phyloP scores from a whole-genome alignment of 305 asterid species.

The Fraxinus sp. region DNA sequence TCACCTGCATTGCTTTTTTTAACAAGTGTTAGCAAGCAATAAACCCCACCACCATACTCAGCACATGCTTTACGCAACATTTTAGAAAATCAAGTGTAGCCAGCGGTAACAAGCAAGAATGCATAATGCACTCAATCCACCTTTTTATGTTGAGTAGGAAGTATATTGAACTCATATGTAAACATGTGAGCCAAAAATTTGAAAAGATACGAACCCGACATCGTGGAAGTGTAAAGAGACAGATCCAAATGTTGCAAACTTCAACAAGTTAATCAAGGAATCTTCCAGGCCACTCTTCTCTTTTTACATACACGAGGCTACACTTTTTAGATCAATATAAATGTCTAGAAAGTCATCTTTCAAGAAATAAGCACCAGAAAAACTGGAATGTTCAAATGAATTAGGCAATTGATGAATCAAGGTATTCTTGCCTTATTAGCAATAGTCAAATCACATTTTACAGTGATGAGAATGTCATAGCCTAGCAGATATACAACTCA shows the following conservation, averaged over 20 bases:
- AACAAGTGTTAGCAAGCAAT: background rate
- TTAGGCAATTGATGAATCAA: background rate
- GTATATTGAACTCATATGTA: background rate
- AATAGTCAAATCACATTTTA: background rate
- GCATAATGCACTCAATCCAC: background rate
- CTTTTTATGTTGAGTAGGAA: background rate
- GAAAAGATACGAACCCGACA: background rate
- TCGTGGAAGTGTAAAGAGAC: background rate
- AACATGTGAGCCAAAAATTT: background rate
- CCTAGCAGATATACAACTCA: slow-evolving; percentile 11
- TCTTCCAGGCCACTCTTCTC: background rate
- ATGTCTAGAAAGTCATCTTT: background rate
- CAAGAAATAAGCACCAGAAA: background rate
- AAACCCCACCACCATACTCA: background rate
- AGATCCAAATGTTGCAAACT: background rate
- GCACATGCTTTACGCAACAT: background rate
- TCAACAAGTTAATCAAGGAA: background rate
- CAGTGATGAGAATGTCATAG: background rate
- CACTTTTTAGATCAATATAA: background rate
- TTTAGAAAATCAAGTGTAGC: background rate
- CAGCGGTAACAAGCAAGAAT: background rate
- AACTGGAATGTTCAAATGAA: slow-evolving; percentile 5
- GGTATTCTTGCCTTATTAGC: background rate
- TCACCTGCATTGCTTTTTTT: background rate
- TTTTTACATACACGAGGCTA: background rate